Percentiles rank a stretch among this genome's conserved stretches.
Conservation (phyloP, 2,329 filamentous ascomycete species). For the Sordariomycetes sp. region DNA sequence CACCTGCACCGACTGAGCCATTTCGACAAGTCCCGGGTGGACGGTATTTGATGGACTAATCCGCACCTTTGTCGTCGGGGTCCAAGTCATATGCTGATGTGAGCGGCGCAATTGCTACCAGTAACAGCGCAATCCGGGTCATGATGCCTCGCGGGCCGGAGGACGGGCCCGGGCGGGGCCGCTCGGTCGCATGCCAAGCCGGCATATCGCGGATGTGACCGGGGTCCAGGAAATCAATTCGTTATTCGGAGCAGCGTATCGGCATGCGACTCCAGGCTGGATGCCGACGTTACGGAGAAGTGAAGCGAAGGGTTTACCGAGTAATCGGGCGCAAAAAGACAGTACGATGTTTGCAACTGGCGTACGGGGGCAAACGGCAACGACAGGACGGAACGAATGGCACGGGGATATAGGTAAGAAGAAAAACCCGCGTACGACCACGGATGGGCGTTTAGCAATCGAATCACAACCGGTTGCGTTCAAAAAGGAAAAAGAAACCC, state of each 20-base stretch:
- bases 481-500: too few relatives aligned
- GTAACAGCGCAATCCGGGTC: slow-evolving; percentile 12
- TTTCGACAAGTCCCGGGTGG: neutral
- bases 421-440: too few relatives aligned
- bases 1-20: neutral
- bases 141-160: slow-evolving; percentile 1
- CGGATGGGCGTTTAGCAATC: neutral
- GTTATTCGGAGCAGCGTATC: neutral
- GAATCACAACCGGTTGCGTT: neutral
- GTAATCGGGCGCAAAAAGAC: neutral
- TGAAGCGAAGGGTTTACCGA: neutral
- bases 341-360: neutral
- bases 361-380: neutral
- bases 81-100: slow-evolving; percentile 20
- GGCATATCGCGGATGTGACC: neutral
- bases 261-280: neutral
- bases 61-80: slow-evolving; percentile 19
- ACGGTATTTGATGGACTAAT: neutral
- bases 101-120: slow-evolving; percentile 11
- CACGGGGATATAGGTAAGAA: neutral
- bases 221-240: neutral
- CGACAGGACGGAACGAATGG: neutral
- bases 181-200: neutral
- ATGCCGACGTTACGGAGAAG: neutral
- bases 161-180: neutral